phyloP scores from a whole-genome alignment of 495 filamentous ascomycete genomes.

The Letharia columbiana region DNA sequence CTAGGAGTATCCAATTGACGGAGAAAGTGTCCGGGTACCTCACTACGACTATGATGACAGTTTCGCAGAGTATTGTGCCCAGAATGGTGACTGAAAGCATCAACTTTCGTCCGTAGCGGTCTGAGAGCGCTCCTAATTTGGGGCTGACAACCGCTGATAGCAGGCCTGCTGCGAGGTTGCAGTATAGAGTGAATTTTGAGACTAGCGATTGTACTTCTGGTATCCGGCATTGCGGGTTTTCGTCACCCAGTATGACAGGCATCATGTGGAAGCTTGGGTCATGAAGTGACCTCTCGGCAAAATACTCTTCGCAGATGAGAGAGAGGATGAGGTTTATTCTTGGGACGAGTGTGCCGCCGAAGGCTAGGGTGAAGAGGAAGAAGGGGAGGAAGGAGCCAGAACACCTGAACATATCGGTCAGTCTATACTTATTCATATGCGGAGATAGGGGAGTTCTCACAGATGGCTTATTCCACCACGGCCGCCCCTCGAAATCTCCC shows the following conservation, averaged over 20 bases:
- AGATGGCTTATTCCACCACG: slow-evolving; percentile 66
- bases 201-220: slow-evolving; percentile 66
- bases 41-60: slow-evolving; percentile 66
- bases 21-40: slow-evolving; percentile 61
- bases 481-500: slow-evolving; percentile 53
- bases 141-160: slow-evolving; percentile 70
- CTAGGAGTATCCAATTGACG: slow-evolving; percentile 66
- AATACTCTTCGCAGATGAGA: slow-evolving; percentile 73
- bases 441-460: slow-evolving; percentile 37
- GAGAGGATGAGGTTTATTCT: slow-evolving; percentile 71
- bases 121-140: slow-evolving; percentile 74
- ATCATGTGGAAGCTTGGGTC: slow-evolving; percentile 53
- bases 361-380: slow-evolving; percentile 67
- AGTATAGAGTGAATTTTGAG: slow-evolving; percentile 65
- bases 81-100: slow-evolving; percentile 59
- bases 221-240: slow-evolving; percentile 61
- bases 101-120: slow-evolving; percentile 72
- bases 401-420: slow-evolving; percentile 48
- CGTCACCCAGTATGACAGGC: slow-evolving; percentile 55
- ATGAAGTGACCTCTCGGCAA: slow-evolving; percentile 46
- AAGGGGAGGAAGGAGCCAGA: slow-evolving; percentile 74
- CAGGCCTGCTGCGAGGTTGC: slow-evolving; percentile 60
- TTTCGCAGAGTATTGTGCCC: slow-evolving; percentile 60
- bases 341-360: slow-evolving; percentile 72
- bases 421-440: slow-evolving; percentile 6